Evolutionary conservation across 805 yeast species (phyloP), one percentile per base, ranked within the genome.

Genomic region (Yarrowia sp.): DNA sequence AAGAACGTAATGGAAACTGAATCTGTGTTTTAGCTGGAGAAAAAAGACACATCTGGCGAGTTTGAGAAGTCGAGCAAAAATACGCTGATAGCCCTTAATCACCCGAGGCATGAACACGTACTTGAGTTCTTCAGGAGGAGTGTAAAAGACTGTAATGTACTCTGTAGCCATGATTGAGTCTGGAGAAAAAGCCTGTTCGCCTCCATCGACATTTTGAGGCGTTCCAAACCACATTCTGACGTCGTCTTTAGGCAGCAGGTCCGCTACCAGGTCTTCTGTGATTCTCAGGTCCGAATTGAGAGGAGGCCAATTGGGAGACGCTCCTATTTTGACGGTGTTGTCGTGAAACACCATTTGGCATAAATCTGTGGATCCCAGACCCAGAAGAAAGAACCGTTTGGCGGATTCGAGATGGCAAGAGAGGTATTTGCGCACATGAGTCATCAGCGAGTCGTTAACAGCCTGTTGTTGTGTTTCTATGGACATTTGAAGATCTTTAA

Each of bases 91-190:
- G 2, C 46, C 44, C 4, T 24, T 11, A 14, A 38, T 38, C 14
- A 54, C 17, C 2, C 26, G 44, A 2, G 33, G 24, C 46, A 54
- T 24, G 24, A 54, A 54, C 1, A 54, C 9, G 21, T 54, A 54
- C 46, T 54, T 54, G 32, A 54, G 30, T 12, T 54, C 61, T 11
- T 36, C 61, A 4, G 61, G 61, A 3, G 61, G 61, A 3, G 46
- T 26, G 16, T 54, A 54, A n/a, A 38, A 54, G 16, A 54, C 61
- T 0, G 38, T 54, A 16, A 54, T 26, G 5, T 36, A 54, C 8
- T 17, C 26, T 19, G 61, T 54, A 6, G 61, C 61, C 11, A n/a
- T 17, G 35, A 54, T 54, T 3, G 61, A 54, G 7, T 35, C 43
- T 0, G 59, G 59, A 6, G 33, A 0, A 17, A 43, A 43, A 16